A percentile compares a stretch with the other conserved stretches of the same genome.
Conservation (phyloP, 768 basidiomycete species). For the Coprinopsis sp. region DNA sequence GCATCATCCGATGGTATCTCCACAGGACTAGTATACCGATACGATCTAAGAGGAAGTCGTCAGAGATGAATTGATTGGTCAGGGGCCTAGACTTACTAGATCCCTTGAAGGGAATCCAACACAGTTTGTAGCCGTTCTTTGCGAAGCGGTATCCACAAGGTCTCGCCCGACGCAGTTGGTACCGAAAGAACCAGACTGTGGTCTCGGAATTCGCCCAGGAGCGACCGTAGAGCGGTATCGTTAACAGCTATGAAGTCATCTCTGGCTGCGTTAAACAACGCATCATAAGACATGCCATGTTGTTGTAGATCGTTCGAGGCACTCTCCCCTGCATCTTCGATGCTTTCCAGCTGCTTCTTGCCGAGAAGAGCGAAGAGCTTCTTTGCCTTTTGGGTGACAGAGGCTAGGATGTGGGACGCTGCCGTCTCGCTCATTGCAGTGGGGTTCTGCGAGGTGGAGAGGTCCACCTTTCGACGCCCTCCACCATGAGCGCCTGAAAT, state of each 20-base stretch:
- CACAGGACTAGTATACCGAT: too few species aligned
- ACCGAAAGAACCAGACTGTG: conserved; percentile 73
- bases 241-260: conserved; percentile 87
- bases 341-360: conserved; percentile 58
- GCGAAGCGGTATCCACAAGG: conserved; percentile 84
- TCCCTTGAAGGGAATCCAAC: conserved; percentile 18
- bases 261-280: conserved; percentile 67
- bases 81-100: too few species aligned
- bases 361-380: conserved; percentile 76
- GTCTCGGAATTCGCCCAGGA: conserved; percentile 88
- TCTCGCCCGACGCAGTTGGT: conserved; percentile 44
- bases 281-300: conserved; percentile 58
- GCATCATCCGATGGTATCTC: too few species aligned
- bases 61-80: background rate
- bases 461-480: conserved; percentile 31
- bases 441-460: conserved; percentile 27
- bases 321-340: conserved; percentile 38
- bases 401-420: conserved; percentile 75
- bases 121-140: conserved; percentile 64
- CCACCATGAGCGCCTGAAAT: conserved; percentile 49
- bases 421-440: conserved; percentile 68
- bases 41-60: conserved; percentile 32
- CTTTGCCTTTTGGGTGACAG: conserved; percentile 83
- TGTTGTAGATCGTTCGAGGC: conserved; percentile 41
- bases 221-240: conserved; percentile 75